These are phyloP conservation scores for Cladosporium sp. DNA, from an alignment of 2,329 filamentous ascomycete genomes.

Conservation along the genomic window DNA sequence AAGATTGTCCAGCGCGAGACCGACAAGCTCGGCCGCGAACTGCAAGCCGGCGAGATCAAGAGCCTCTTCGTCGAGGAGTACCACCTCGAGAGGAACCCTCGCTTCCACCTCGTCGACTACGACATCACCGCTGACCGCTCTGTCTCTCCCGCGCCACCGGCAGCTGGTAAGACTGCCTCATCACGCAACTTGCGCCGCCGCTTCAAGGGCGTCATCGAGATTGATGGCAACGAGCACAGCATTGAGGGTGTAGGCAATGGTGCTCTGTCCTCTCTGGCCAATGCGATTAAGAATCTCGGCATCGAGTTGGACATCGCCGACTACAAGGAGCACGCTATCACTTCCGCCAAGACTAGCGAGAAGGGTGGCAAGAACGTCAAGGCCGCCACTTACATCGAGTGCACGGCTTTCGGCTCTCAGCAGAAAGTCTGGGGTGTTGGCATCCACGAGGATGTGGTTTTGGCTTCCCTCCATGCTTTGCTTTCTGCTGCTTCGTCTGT, in stretches of 20 bases:
- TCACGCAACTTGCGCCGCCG: slow-evolving; percentile 68
- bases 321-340: slow-evolving; percentile 93
- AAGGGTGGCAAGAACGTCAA: slow-evolving; percentile 76
- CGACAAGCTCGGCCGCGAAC: slow-evolving; percentile 76
- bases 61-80: slow-evolving; percentile 86
- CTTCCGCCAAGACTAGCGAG: slow-evolving; percentile 11
- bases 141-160: slow-evolving; percentile 64
- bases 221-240: slow-evolving; percentile 74
- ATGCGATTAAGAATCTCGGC: slow-evolving; percentile 72
- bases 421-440: slow-evolving; percentile 85
- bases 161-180: slow-evolving; percentile 66
- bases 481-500: slow-evolving; percentile 82
- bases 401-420: slow-evolving; percentile 62
- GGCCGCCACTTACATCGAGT: slow-evolving; percentile 94
- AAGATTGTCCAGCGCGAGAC: slow-evolving; percentile 78
- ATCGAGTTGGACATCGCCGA: slow-evolving; percentile 87
- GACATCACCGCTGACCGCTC: slow-evolving; percentile 82
- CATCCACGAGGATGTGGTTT: slow-evolving; percentile 87
- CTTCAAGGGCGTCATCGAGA: slow-evolving; percentile 78
- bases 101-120: slow-evolving; percentile 87
- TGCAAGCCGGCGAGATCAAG: slow-evolving; percentile 78
- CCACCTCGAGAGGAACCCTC: slow-evolving; percentile 75
- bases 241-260: slow-evolving; percentile 82
- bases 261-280: slow-evolving; percentile 81
- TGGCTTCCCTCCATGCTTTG: slow-evolving; percentile 81